Evolutionary conservation across 768 basidiomycete genomes (phyloP).

Genomic region (Termitomyces eurrhizus): DNA sequence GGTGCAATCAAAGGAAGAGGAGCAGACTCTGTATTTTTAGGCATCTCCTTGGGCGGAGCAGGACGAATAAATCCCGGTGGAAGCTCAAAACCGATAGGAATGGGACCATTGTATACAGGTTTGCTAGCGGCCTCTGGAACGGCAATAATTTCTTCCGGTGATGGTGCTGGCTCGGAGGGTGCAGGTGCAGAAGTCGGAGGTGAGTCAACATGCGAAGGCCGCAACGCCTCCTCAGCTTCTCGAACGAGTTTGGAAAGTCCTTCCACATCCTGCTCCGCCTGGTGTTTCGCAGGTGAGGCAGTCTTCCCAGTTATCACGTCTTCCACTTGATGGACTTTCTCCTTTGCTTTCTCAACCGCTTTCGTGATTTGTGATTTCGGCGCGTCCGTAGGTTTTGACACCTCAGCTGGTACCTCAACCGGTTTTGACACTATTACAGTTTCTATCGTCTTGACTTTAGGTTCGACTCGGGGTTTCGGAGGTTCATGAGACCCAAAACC

Average conservation of each 20-base stretch:
- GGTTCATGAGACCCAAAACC: conserved; percentile 34
- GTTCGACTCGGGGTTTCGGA: conserved; percentile 26
- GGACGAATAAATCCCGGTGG: conserved; percentile 84
- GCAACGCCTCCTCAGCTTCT: conserved; percentile 71
- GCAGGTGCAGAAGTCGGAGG: conserved; percentile 14
- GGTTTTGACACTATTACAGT: conserved; percentile 14
- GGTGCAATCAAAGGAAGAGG: conserved; percentile 79
- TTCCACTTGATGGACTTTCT: conserved; percentile 36
- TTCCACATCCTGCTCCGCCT: conserved; percentile 43
- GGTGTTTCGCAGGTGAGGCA: conserved; percentile 14
- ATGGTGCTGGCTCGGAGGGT: background rate
- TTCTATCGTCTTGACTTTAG: conserved; percentile 38
- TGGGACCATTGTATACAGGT: conserved; percentile 59
- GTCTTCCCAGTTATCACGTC: conserved; percentile 10
- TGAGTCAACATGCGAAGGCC: conserved; percentile 33
- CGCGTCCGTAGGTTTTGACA: conserved; percentile 22
- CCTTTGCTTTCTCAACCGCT: conserved; percentile 43
- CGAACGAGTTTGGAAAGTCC: conserved; percentile 65
- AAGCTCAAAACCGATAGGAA: conserved; percentile 93
- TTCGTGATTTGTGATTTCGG: conserved; percentile 43
- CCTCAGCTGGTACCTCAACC: background rate
- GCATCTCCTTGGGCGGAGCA: conserved; percentile 40
- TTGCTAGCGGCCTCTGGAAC: conserved; percentile 20
- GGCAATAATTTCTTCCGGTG: conserved; percentile 8
- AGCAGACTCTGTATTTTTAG: conserved; percentile 21